phyloP scores from a whole-genome alignment of 257 asterid species.

The Verbena officinalis region DNA sequence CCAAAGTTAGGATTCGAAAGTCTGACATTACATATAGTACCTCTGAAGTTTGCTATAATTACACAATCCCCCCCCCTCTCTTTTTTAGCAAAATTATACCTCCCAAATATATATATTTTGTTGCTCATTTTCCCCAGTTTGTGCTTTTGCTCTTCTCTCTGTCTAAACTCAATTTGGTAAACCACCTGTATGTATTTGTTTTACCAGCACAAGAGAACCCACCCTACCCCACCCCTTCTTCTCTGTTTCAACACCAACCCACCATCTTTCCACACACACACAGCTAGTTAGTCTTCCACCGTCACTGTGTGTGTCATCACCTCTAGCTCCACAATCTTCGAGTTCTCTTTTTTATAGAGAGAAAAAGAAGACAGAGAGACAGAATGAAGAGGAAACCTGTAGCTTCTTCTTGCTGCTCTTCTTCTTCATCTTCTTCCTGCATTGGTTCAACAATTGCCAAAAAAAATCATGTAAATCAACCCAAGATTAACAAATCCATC shows the following conservation, averaged over 20 bases:
- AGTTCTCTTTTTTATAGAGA: conserved; percentile 19
- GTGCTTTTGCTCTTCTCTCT: conserved; percentile 9
- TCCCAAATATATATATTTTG: no score
- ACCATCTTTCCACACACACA: not conserved
- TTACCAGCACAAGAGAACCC: no score
- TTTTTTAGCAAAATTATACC: no score
- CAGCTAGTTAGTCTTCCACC: no score
- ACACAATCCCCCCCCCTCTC: no score
- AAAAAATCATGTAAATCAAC: not conserved
- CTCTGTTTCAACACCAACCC: conserved; percentile 14
- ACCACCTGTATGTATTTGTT: no score
- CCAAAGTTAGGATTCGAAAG: no score
- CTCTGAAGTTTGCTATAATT: no score
- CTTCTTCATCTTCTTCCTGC: conserved; percentile 75
- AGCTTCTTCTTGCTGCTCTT: conserved; percentile 46
- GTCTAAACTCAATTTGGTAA: no score
- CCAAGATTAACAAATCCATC: conserved; percentile 12
- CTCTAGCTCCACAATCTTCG: not conserved
- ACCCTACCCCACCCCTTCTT: not conserved
- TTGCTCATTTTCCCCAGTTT: conserved; percentile 7
- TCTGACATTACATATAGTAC: no score
- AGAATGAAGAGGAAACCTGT: conserved; percentile 49
- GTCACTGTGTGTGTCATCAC: not conserved
- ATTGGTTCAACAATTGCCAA: conserved; percentile 34
- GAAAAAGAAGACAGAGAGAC: not conserved